Conservation (phyloP, 768 basidiomycete genomes). For the Amanita muscaria region DNA sequence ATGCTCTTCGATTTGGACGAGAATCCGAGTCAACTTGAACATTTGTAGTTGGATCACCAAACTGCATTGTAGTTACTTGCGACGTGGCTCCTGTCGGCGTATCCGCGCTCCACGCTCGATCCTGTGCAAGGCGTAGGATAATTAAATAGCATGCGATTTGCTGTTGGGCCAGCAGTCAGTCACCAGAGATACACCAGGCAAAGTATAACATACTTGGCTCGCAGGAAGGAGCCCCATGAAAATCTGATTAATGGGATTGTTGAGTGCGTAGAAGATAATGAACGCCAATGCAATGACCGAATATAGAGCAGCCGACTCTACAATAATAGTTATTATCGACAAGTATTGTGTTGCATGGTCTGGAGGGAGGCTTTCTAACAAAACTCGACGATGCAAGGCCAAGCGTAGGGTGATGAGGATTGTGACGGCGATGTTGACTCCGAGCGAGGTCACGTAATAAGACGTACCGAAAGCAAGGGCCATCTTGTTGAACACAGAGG, state of each 20-base stretch:
- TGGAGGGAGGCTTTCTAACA: slow-evolving; percentile 19
- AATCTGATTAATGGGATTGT: slow-evolving; percentile 24
- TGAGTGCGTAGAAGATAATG: slow-evolving; percentile 24
- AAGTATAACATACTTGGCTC: slow-evolving; percentile 18
- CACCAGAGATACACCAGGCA: slow-evolving; percentile 8
- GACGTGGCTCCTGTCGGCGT: slow-evolving; percentile 11
- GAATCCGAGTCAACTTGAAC: not conserved
- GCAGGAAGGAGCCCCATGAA: slow-evolving; percentile 20
- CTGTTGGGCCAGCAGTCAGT: slow-evolving; percentile 23
- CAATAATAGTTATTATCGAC: slow-evolving; percentile 22
- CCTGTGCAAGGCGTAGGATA: slow-evolving; percentile 38
- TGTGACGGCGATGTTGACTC: slow-evolving; percentile 24
- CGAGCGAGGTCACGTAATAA: slow-evolving; percentile 23
- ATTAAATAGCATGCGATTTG: slow-evolving; percentile 39
- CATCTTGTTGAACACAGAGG: slow-evolving; percentile 22
- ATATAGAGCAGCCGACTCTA: slow-evolving; percentile 31
- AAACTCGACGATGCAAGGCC: slow-evolving; percentile 19
- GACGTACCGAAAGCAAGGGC: slow-evolving; percentile 20
- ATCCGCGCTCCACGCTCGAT: slow-evolving; percentile 31
- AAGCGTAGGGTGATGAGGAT: slow-evolving; percentile 22
- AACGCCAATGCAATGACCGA: slow-evolving; percentile 23
- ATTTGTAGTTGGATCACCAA: not conserved
- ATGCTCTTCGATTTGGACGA: not conserved
- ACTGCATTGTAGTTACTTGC: not conserved
- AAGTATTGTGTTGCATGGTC: slow-evolving; percentile 24